phyloP scores from a whole-genome alignment of 805 yeast species.

The Candida hungchunana region DNA sequence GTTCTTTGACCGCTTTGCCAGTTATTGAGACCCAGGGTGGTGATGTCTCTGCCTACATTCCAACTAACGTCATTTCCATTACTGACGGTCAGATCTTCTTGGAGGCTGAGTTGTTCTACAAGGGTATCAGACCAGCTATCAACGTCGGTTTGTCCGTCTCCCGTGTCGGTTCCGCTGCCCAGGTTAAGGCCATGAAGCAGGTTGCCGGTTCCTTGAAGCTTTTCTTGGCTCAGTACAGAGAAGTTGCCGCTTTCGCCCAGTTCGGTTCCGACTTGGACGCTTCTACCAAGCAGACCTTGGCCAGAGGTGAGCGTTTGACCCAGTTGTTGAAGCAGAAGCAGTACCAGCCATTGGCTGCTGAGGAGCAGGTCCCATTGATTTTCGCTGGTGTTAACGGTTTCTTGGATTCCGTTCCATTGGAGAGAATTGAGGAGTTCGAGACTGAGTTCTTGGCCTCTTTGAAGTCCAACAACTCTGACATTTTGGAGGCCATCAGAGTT shows the following conservation, averaged over 20 bases:
- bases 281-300: conserved; percentile 97
- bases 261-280: conserved; percentile 99
- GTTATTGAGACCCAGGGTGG: conserved; percentile 98
- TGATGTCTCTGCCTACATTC: conserved; percentile 97
- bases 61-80: conserved; percentile 96
- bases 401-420: conserved; percentile 83
- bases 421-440: conserved; percentile 89
- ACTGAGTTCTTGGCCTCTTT: conserved; percentile 86
- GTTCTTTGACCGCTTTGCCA: conserved; percentile 95
- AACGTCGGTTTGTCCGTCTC: conserved; percentile 99
- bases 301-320: conserved; percentile 99
- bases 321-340: conserved; percentile 98
- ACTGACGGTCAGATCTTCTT: conserved; percentile 98
- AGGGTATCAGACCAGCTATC: conserved; percentile 99
- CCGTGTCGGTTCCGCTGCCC: conserved; percentile 99
- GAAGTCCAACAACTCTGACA: conserved; percentile 82
- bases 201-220: conserved; percentile 99
- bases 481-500: conserved; percentile 78
- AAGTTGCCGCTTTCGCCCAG: conserved; percentile 99
- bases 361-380: conserved; percentile 98
- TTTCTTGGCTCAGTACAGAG: conserved; percentile 99
- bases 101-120: conserved; percentile 99
- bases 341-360: conserved; percentile 94
- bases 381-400: conserved; percentile 99
- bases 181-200: conserved; percentile 99